Evolutionary conservation across 768 basidiomycete species (phyloP).

Genomic region (Lentinula detonsa): DNA sequence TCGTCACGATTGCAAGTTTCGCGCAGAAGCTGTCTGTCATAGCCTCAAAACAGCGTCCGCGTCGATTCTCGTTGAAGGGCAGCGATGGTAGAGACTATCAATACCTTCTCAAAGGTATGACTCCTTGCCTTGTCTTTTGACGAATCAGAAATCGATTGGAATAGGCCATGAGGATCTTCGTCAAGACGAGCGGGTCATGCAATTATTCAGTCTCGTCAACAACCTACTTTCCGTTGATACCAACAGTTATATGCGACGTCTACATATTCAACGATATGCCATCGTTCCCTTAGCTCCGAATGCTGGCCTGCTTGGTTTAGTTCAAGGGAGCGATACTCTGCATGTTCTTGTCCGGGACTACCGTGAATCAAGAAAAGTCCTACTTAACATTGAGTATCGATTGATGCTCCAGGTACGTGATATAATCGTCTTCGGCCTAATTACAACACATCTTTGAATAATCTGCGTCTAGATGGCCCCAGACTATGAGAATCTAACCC

Average conservation of each 20-base stretch:
- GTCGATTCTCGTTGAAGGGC: conserved; percentile 81
- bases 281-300: conserved; percentile 95
- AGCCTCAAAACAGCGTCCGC: conserved; percentile 93
- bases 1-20: conserved; percentile 81
- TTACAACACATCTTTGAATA: neutral
- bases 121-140: neutral
- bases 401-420: conserved; percentile 86
- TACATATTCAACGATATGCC: conserved; percentile 90
- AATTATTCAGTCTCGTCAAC: conserved; percentile 95
- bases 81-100: conserved; percentile 92
- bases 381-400: conserved; percentile 97
- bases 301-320: conserved; percentile 93
- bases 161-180: conserved; percentile 96
- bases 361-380: conserved; percentile 91
- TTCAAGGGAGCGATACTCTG: conserved; percentile 90
- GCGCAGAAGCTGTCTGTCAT: conserved; percentile 89
- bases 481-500: conserved; percentile 90
- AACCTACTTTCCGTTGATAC: conserved; percentile 90
- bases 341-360: conserved; percentile 96
- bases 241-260: conserved; percentile 90
- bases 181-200: conserved; percentile 99
- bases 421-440: neutral
- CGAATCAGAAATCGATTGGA: neutral
- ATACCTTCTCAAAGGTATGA: conserved; percentile 80
- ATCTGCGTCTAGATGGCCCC: conserved; percentile 82